Conservation (phyloP, 2,329 filamentous ascomycete species). For the Teratosphaeria zuluensis region DNA sequence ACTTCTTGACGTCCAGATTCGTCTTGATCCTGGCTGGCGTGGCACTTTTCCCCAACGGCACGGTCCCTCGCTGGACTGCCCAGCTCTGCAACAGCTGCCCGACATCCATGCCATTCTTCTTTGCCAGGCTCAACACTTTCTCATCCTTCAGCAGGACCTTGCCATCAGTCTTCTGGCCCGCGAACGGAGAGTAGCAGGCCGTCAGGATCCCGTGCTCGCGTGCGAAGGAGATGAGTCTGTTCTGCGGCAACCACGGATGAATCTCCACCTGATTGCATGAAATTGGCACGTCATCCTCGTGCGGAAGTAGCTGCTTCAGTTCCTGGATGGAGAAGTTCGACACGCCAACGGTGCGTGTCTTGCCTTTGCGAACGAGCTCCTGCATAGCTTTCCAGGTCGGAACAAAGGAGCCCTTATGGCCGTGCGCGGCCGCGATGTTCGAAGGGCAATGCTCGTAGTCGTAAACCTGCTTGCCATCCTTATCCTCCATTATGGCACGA, state of each 20-base stretch:
- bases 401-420: slow-evolving; percentile 16
- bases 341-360: slow-evolving; percentile 20
- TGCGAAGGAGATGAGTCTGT: slow-evolving; percentile 13
- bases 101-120: slow-evolving; percentile 50
- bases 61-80: slow-evolving; percentile 45
- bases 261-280: slow-evolving; percentile 23
- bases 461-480: slow-evolving; percentile 9
- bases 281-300: slow-evolving; percentile 14
- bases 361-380: slow-evolving; percentile 16
- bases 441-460: slow-evolving; percentile 13
- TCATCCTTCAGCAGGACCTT: slow-evolving; percentile 43
- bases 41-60: slow-evolving; percentile 47
- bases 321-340: slow-evolving; percentile 24
- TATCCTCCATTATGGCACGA: slow-evolving; percentile 4
- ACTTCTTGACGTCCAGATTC: slow-evolving; percentile 18
- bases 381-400: slow-evolving; percentile 23
- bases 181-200: slow-evolving; percentile 22
- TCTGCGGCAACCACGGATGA: slow-evolving; percentile 23
- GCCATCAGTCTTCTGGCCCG: slow-evolving; percentile 17
- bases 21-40: slow-evolving; percentile 40
- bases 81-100: slow-evolving; percentile 47
- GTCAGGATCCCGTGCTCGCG: slow-evolving; percentile 16
- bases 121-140: slow-evolving; percentile 54
- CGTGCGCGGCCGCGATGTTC: slow-evolving; percentile 9
- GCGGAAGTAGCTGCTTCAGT: slow-evolving; percentile 16